phyloP scores from a whole-genome alignment of 257 asterid genomes.

The Nicotiana otophora region DNA sequence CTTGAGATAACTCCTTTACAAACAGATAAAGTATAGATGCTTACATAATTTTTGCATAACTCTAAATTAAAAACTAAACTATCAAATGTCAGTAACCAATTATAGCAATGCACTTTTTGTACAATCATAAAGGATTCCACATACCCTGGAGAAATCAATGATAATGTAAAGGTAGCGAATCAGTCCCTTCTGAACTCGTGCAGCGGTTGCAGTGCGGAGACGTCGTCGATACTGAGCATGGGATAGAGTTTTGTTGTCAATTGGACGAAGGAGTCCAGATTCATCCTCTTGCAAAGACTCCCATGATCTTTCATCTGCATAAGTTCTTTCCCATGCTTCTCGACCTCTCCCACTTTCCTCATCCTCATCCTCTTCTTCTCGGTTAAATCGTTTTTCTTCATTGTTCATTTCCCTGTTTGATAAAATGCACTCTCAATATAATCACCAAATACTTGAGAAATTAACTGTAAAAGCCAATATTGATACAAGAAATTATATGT shows the following conservation, averaged over 20 bases:
- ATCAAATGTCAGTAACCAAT: not conserved
- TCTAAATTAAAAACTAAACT: not conserved
- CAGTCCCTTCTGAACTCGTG: slow-evolving; percentile 85
- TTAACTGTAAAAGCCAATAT: not conserved
- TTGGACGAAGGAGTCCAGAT: slow-evolving; percentile 85
- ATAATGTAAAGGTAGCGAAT: slow-evolving; percentile 78
- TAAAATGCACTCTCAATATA: not conserved
- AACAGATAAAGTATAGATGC: not conserved
- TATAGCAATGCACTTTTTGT: not conserved
- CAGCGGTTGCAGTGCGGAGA: slow-evolving; percentile 58
- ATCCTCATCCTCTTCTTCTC: slow-evolving; percentile 71
- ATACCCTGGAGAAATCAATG: slow-evolving; percentile 83
- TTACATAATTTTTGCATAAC: not conserved
- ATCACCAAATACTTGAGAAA: not conserved
- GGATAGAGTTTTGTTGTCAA: slow-evolving; percentile 74
- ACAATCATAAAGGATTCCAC: slow-evolving; percentile 7
- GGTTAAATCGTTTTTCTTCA: slow-evolving; percentile 37
- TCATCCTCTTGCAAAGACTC: slow-evolving; percentile 98
- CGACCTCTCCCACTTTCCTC: slow-evolving; percentile 56
- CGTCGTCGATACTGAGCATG: slow-evolving; percentile 93
- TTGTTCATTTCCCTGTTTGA: slow-evolving; percentile 31
- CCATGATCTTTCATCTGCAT: slow-evolving; percentile 96
- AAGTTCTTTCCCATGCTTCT: slow-evolving; percentile 91
- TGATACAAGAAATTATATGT: not conserved
- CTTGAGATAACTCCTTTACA: not conserved